Base-by-base conservation (phyloP, 176 grass and related monocot species). In the Eragrostis nindensis region DNA sequence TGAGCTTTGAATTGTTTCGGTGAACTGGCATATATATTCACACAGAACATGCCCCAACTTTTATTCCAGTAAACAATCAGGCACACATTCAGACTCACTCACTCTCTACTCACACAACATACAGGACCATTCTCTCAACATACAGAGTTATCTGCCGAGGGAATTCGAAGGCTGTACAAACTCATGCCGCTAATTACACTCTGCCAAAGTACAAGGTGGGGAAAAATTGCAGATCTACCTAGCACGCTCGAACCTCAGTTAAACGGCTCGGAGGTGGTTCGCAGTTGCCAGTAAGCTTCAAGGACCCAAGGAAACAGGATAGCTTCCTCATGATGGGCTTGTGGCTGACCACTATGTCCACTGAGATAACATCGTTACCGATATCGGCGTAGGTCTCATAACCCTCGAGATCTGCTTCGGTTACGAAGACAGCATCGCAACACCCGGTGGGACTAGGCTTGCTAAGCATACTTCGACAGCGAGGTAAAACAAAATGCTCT, bases 401-500 rank as follows among this genome's bases (percentile, higher is more conserved):
- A 19, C 94, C 91, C 68, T 97, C 94, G 1, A 93, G 76, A 80
- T 97, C 94, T 40, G 75, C 94, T 70, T 97, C 94, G 13, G 83
- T 91, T 85, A 89, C 21, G 13, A 91, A 69, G 73, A 93, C 74
- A 50, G 61, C 73, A 53, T 93, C 92, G 16, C 82, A 81, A 68
- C 81, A 48, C n/a, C 74, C 30, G 18, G 48, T 69, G 69, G 88
- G 66, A 50, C 82, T 85, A 52, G 88, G 85, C 29, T 25, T 68
- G 46, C 69, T 49, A 36, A 62, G 69, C 72, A 55, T 43, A 62
- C 73, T 86, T 39, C 52, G 55, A 48, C 62, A 88, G 2, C 75
- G 67, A 22, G 92, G 68, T 30, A 88, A 71, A 60, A 84, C 78
- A 67, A 83, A 80, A 71, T 86, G 85, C 46, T 80, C 84, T 1